These are phyloP conservation scores for Carpinus fangiana DNA, from an alignment of 306 rosid species.

Conservation along the genomic window DNA sequence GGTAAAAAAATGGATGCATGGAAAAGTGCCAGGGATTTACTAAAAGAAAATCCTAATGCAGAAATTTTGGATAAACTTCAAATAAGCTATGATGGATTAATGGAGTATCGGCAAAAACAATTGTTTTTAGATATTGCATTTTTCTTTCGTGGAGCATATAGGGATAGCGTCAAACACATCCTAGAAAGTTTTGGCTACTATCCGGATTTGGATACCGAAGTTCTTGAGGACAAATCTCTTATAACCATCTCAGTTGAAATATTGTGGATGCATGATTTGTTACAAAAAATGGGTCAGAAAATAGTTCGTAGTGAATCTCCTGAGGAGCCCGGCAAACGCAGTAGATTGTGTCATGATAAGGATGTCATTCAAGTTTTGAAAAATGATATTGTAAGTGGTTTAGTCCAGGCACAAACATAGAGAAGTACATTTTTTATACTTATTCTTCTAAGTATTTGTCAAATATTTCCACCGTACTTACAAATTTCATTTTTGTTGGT, in stretches of 20 bases:
- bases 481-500: not conserved
- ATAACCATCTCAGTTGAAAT: not conserved
- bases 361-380: slow-evolving; percentile 12
- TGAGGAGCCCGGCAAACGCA: not conserved
- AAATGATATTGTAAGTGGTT: slow-evolving; percentile 5
- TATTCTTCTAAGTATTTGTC: too few relatives aligned
- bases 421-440: too few relatives aligned
- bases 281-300: slow-evolving; percentile 24
- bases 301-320: slow-evolving; percentile 16
- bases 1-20: not conserved
- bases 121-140: slow-evolving; percentile 30
- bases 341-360: slow-evolving; percentile 18
- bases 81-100: slow-evolving; percentile 32
- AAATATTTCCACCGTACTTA: too few relatives aligned
- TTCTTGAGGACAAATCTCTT: slow-evolving; percentile 23
- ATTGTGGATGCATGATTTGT: slow-evolving; percentile 25
- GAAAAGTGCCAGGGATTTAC: slow-evolving; percentile 12
- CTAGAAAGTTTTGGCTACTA: slow-evolving; percentile 14
- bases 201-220: slow-evolving; percentile 3
- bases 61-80: not conserved
- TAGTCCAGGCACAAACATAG: too few relatives aligned
- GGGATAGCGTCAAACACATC: slow-evolving; percentile 11
- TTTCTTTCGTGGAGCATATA: slow-evolving; percentile 24
- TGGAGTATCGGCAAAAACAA: slow-evolving; percentile 14
- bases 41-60: not conserved